A percentile compares a stretch with the other conserved stretches of the same genome.
These are phyloP conservation scores for Arthonia radiata DNA, from an alignment of 495 filamentous ascomycete species.

Conservation along the genomic window DNA sequence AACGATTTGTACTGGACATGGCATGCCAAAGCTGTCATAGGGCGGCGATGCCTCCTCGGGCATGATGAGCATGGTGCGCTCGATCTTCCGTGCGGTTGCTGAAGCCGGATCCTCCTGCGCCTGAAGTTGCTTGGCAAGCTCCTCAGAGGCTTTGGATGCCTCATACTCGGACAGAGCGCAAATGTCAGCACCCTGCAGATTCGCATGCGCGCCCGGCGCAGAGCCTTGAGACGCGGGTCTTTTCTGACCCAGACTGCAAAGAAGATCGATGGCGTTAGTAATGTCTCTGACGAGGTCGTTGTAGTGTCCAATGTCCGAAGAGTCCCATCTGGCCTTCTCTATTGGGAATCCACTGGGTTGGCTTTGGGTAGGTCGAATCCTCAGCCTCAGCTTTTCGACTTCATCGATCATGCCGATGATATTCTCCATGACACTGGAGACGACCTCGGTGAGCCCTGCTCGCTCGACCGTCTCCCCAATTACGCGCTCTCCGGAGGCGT, in stretches of 20 bases:
- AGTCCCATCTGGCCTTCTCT: constrained; percentile 21
- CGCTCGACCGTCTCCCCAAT: constrained; percentile 69
- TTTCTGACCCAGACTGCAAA: constrained; percentile 84
- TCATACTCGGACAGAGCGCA: no score
- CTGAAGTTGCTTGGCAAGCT: no score
- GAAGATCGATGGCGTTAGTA: constrained; percentile 64
- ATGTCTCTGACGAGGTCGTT: constrained; percentile 52
- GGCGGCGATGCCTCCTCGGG: constrained; percentile 16
- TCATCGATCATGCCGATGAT: constrained; percentile 74
- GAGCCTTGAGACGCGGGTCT: no score
- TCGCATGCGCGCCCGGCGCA: no score
- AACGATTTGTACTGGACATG: constrained; percentile 10
- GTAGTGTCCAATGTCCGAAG: constrained; percentile 30
- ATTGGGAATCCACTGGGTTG: constrained; percentile 2
- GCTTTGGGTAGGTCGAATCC: constrained; percentile 33
- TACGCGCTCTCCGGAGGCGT: constrained; percentile 28
- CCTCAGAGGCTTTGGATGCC: no score
- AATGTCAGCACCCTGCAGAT: no score
- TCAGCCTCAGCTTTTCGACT: constrained; percentile 27
- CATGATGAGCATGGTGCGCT: constrained; percentile 9
- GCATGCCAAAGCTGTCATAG: constrained; percentile 13
- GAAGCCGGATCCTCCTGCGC: no score
- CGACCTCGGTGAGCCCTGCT: constrained; percentile 66
- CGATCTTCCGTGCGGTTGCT: constrained; percentile 11
- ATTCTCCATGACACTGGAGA: constrained; percentile 67